Conservation (phyloP, 75 land plant species). For the Adiantum capillusveneris region DNA sequence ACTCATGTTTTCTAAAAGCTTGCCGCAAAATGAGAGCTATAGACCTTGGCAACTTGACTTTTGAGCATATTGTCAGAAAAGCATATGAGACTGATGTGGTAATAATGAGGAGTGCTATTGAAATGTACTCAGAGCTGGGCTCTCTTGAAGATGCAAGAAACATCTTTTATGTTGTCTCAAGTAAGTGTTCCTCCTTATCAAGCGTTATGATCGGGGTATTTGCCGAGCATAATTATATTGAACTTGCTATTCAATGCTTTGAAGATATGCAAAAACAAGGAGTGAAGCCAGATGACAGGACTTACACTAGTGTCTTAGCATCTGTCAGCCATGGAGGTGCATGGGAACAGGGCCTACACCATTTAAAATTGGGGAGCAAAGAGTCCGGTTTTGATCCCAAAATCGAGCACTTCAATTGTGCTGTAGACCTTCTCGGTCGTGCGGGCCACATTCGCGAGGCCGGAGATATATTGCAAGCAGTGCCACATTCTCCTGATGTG, state of each 20-base stretch:
- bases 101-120: background rate
- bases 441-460: background rate
- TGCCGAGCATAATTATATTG: conserved; percentile 9
- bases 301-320: conserved; percentile 10
- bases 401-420: conserved; percentile 1
- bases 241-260: conserved; percentile 9
- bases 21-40: background rate
- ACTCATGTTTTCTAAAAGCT: background rate
- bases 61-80: background rate
- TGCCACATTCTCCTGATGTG: background rate
- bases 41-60: background rate
- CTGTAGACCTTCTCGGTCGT: conserved; percentile 4
- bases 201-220: conserved; percentile 16
- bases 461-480: background rate
- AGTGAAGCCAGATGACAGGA: conserved; percentile 3
- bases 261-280: conserved; percentile 15
- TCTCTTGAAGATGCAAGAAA: conserved; percentile 8
- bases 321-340: background rate
- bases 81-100: conserved; percentile 2
- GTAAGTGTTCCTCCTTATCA: conserved; percentile 19
- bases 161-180: background rate
- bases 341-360: background rate
- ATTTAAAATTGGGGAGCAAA: background rate
- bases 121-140: conserved; percentile 4
- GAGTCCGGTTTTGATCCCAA: background rate